Evolutionary conservation across 2,329 filamentous ascomycete genomes (phyloP).

Genomic region (Ceratocystis destructans): DNA sequence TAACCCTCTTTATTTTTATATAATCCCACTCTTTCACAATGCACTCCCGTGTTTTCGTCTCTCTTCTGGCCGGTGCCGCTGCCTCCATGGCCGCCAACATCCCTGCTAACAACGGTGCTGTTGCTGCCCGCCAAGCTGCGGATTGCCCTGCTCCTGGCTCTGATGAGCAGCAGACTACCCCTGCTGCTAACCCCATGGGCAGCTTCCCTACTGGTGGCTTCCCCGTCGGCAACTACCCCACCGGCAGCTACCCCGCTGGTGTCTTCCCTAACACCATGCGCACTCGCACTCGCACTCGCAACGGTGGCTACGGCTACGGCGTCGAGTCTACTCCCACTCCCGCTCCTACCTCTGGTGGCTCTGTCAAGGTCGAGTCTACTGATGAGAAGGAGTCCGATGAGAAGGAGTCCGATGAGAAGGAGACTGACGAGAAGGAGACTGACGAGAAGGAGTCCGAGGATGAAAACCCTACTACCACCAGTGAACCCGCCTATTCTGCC

Average conservation of each 20-base stretch:
- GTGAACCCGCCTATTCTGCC: constrained; percentile 18
- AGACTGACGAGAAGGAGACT: not conserved
- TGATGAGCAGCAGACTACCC: not conserved
- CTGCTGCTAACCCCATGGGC: constrained; percentile 21
- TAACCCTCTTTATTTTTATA: constrained; percentile 1
- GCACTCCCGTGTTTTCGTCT: constrained; percentile 15
- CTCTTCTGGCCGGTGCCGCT: constrained; percentile 14
- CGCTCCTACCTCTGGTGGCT: not conserved
- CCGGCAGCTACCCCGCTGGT: not conserved
- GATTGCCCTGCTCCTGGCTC: constrained; percentile 22
- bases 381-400: not conserved
- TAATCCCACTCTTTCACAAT: constrained; percentile 10
- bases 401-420: not conserved
- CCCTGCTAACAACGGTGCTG: constrained; percentile 21
- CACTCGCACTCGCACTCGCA: not conserved
- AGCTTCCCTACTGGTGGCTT: constrained; percentile 22
- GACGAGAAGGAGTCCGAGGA: not conserved
- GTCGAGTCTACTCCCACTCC: not conserved
- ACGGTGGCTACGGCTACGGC: too few relatives aligned
- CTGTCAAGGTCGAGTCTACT: not conserved
- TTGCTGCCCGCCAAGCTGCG: constrained; percentile 18
- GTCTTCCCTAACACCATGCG: not conserved
- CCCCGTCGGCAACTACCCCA: too few relatives aligned
- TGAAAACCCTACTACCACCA: not conserved
- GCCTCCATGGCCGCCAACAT: constrained; percentile 13